Evolutionary conservation across 1,284 basidiomycete genomes (phyloP), one percentile per base, ranked within the genome.

Genomic region (Leccinum cinnamomeum): DNA sequence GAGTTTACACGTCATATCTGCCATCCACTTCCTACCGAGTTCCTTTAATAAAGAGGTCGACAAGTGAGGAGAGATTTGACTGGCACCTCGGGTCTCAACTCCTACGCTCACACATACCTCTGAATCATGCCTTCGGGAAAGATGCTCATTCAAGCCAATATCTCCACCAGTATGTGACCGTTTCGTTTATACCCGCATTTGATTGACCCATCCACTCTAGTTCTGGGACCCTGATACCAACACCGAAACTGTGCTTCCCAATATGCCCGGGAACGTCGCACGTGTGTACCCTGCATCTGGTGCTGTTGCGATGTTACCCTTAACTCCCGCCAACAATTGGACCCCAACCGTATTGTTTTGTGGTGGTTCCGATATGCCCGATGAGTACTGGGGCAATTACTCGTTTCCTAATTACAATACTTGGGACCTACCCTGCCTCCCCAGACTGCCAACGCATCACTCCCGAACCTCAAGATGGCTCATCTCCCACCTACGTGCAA

Each of bases 241-340:
- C 72, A 69, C 77, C 46, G 91, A 94, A 75, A 87, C 79, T 0
- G 69, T 75, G 5, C 78, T 89, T 3, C 87, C 86, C 2, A 73
- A 80, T 65, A 89, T 90, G 88, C 88, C 88, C 1, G 76, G 76
- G 25, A 73, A 82, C 61, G 86, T 95, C 58, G 83, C 86, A 51
- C 90, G 94, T 61, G 93, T 96, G 35, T 98, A 98, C 79, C 96
- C 96, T 46, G 95, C 92, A 0, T 96, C 94, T 1, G 95, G 90
- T 60, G 95, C 91, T 8, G 87, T 86, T 1, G 92, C 91, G 58
- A 95, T 98, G 93, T 79, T 97, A 6, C 95, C 96, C 1, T 81
- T 98, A 46, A 95, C 92, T 0, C 92, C 93, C 4, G 88, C 83
- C 60, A 97, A 97, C 82, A 90, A 93, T 77, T 98, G 91, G 79